phyloP scores from a whole-genome alignment of 257 asterid species.

The Leonotis leonurus region DNA sequence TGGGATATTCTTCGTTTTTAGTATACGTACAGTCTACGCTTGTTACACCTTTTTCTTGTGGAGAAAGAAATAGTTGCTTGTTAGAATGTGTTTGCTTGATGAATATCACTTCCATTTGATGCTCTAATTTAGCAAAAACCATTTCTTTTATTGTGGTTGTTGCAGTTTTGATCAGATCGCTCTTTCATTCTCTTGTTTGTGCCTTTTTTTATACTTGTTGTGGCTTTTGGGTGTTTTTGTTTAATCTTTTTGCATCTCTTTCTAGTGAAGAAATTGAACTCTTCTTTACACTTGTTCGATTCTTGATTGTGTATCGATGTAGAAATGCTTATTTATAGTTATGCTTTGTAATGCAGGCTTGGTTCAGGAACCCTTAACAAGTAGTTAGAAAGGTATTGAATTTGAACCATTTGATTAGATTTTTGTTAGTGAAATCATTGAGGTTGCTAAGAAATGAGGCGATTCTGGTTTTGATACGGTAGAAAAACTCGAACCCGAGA shows the following conservation, averaged over 20 bases:
- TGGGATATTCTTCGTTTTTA: conserved; percentile 31
- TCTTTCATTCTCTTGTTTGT: not conserved
- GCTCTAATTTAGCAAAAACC: conserved; percentile 7
- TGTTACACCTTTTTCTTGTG: conserved; percentile 13
- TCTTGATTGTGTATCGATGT: not conserved
- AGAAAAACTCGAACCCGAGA: conserved; percentile 14
- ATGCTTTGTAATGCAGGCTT: conserved; percentile 38
- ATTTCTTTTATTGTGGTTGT: too few species aligned
- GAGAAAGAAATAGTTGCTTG: conserved; percentile 7
- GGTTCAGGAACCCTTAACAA: conserved; percentile 33
- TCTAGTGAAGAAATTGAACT: not conserved
- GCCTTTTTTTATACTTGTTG: not conserved
- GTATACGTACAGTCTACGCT: conserved; percentile 20
- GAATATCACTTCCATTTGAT: conserved; percentile 14
- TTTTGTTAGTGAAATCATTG: not conserved
- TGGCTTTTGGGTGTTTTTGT: not conserved
- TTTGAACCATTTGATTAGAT: too few species aligned
- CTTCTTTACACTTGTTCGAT: not conserved
- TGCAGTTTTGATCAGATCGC: not conserved
- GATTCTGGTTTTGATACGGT: not conserved
- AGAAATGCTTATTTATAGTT: not conserved
- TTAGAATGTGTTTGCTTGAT: conserved; percentile 27
- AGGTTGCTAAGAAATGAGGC: not conserved
- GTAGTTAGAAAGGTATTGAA: conserved; percentile 23
- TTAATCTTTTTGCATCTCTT: not conserved